Evolutionary conservation across 139 green algal species (phyloP), one percentile per base, ranked within the genome.

Genomic region (Closterium sp.): DNA sequence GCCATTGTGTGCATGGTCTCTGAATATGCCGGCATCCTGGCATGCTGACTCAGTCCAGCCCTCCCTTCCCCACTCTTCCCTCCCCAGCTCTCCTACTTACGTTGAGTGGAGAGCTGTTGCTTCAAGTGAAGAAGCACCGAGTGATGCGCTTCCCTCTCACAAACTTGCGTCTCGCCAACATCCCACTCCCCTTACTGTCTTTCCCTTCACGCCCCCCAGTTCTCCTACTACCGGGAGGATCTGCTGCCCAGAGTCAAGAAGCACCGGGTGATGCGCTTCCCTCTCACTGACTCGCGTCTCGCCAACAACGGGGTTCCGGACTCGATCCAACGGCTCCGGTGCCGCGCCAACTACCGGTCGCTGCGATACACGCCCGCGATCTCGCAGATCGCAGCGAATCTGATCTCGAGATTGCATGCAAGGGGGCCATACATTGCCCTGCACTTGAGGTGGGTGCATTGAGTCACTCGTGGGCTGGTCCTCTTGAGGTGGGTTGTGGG

Each of bases 391-490:
- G 90, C 90, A 7, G 83, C 23, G 16, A 38, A 32, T 23, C 34
- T 93, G 28, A 34, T 93, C 35, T 25, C 30, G 32, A 38, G 91
- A 36, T 90, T 93, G 30, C 23, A 36, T 5, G 88, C 30, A 0
- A 86, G 31, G 25, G 91, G 91, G 1, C 91, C 91, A 4, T 93
- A 89, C 87, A 92, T 93, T 34, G 90, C 90, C 9, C 90, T 93
- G 34, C 90, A 93, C 31, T 66, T 93, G 38, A 90, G 83, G 83
- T 86, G 83, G 30, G 83, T 86, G 64, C 12, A 16, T 28, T 10
- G 64, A 83, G n/a, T n/a, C n/a, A n/a, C n/a, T n/a, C n/a, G n/a
- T n/a, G n/a, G n/a, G n/a, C n/a, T n/a, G n/a, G n/a, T n/a, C n/a
- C n/a, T n/a, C 31, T 66, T 93, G 38, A 90, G 83, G 83, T 86